Percentiles rank a stretch among this genome's conserved stretches.
Conservation (phyloP, 2,329 filamentous ascomycete species). For the Myotisia sp. region DNA sequence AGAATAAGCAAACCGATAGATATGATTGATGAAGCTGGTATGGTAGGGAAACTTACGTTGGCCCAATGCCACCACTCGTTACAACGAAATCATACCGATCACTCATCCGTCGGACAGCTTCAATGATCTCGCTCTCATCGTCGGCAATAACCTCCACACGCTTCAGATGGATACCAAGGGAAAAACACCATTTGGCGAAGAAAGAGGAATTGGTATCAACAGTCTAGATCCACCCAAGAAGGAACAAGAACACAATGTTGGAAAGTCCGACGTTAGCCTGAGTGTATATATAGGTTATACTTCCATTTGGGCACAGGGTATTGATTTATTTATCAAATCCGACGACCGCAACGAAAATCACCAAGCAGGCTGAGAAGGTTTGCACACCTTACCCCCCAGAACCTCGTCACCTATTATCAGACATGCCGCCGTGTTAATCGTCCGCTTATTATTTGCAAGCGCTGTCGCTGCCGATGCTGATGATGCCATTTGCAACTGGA, state of each 20-base stretch:
- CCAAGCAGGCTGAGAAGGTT: no score
- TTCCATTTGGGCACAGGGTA: no score
- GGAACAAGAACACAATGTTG: not conserved
- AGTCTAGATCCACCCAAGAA: no score
- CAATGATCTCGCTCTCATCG: slow-evolving; percentile 77
- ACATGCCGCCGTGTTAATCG: slow-evolving; percentile 79
- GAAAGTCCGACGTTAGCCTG: not conserved
- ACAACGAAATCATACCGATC: slow-evolving; percentile 84
- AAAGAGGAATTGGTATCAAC: slow-evolving; percentile 53
- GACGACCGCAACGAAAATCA: no score
- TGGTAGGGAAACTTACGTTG: slow-evolving; percentile 73
- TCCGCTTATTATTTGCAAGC: slow-evolving; percentile 31
- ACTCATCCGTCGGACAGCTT: slow-evolving; percentile 78
- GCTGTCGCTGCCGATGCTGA: slow-evolving; percentile 16
- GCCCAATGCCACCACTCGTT: slow-evolving; percentile 88
- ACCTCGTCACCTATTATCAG: slow-evolving; percentile 97
- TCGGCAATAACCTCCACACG: slow-evolving; percentile 85
- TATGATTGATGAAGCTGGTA: not conserved
- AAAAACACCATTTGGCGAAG: slow-evolving; percentile 53
- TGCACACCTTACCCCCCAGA: slow-evolving; percentile 71
- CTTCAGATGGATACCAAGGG: slow-evolving; percentile 55
- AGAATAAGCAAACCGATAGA: not conserved
- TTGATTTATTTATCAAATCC: no score
- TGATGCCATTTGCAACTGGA: slow-evolving; percentile 31
- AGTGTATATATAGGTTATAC: not conserved